A percentile compares a stretch with the other conserved stretches of the same genome.
These are phyloP conservation scores for Closterium sp. DNA, from an alignment of 139 green algal species.

Conservation along the genomic window DNA sequence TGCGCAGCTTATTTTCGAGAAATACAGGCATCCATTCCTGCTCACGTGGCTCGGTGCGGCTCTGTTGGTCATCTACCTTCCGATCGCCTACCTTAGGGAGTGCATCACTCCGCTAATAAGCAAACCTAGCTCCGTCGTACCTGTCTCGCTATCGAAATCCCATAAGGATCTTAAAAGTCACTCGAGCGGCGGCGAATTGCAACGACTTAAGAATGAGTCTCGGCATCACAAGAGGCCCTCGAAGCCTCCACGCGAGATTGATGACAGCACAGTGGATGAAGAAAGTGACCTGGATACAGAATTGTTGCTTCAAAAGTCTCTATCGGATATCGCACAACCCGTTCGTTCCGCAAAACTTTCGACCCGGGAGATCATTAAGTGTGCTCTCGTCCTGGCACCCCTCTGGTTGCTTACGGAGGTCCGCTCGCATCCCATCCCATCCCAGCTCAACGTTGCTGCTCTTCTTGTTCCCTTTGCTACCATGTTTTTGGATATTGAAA, in stretches of 20 bases:
- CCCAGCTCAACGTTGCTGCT: background rate
- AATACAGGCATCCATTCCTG: conserved; percentile 34
- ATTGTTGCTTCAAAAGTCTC: background rate
- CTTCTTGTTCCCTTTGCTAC: background rate
- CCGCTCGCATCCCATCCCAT: background rate
- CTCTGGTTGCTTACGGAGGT: conserved; percentile 40
- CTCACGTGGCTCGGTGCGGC: conserved; percentile 40
- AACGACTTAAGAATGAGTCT: conserved; percentile 13
- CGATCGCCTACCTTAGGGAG: conserved; percentile 25
- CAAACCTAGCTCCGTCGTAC: background rate
- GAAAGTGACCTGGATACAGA: background rate
- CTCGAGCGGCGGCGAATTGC: background rate
- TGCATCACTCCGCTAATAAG: background rate
- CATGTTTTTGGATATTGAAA: background rate
- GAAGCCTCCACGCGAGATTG: background rate
- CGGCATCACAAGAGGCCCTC: background rate
- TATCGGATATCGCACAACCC: background rate
- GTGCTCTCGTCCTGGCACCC: conserved; percentile 19
- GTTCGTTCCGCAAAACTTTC: background rate
- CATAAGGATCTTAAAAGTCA: background rate
- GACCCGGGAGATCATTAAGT: conserved; percentile 12
- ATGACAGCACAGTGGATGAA: background rate
- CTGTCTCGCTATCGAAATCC: background rate
- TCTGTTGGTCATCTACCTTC: conserved; percentile 29
- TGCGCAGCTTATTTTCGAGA: conserved; percentile 32